These are phyloP conservation scores for Candida nemodendra DNA, from an alignment of 805 yeast genomes.

Conservation along the genomic window DNA sequence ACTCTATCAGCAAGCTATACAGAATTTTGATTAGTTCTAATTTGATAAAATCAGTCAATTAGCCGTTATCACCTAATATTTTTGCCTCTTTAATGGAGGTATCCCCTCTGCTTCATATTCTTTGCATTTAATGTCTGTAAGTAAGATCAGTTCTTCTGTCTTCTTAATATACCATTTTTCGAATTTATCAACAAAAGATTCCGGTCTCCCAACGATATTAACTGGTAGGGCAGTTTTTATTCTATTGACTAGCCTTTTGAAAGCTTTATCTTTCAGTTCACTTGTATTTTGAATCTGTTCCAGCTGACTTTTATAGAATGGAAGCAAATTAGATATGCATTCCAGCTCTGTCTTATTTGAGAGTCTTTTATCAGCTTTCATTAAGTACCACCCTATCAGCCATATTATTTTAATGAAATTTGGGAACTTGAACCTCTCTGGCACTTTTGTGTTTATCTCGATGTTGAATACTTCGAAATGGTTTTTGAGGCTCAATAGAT, in stretches of 20 bases:
- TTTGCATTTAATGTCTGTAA: not conserved
- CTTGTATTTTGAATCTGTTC: conserved; percentile 13
- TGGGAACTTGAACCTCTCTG: conserved; percentile 75
- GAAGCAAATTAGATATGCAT: conserved; percentile 19
- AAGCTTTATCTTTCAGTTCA: conserved; percentile 12
- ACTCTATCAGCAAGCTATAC: not conserved
- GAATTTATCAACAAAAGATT: conserved; percentile 22
- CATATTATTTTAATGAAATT: conserved; percentile 68
- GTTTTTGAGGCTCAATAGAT: conserved; percentile 57
- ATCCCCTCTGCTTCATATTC: not conserved
- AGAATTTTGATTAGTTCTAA: not conserved
- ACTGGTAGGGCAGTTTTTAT: conserved; percentile 22
- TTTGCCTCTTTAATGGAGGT: not conserved
- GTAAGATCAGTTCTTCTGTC: not conserved
- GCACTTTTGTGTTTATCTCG: conserved; percentile 70
- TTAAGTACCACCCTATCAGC: conserved; percentile 53
- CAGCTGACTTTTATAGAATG: conserved; percentile 26
- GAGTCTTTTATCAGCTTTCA: conserved; percentile 8
- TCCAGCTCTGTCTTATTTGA: conserved; percentile 16
- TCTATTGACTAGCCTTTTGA: conserved; percentile 14
- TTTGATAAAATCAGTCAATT: not conserved
- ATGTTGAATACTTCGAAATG: conserved; percentile 62
- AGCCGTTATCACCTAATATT: not conserved
- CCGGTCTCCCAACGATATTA: conserved; percentile 25
- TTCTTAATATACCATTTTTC: conserved; percentile 19